Evolutionary conservation across 169 alveolate genomes (phyloP).

Genomic region (Eimeria brunetti): DNA sequence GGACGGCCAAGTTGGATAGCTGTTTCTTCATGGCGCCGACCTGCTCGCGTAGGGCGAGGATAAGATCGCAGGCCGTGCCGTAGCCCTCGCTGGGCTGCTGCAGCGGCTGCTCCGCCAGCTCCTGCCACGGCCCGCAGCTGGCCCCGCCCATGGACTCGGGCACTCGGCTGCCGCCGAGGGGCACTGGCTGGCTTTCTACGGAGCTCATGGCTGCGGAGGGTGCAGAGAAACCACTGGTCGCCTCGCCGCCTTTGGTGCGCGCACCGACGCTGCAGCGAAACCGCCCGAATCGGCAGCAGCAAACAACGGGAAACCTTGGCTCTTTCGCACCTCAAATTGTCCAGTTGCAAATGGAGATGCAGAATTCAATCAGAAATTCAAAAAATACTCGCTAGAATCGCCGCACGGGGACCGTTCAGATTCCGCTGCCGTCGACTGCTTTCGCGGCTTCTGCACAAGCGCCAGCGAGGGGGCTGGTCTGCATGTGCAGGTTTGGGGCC

Average conservation of each 20-base stretch:
- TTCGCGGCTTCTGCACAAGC: not conserved
- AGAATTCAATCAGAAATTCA: not conserved
- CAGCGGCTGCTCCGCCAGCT: slow-evolving; percentile 42
- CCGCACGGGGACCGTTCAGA: not conserved
- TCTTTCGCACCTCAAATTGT: not conserved
- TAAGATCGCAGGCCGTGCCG: slow-evolving; percentile 68
- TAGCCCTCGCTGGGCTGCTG: slow-evolving; percentile 57
- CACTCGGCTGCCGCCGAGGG: slow-evolving; percentile 68
- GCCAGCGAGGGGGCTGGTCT: not conserved
- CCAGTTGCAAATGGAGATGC: not conserved
- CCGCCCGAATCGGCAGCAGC: not conserved
- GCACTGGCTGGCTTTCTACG: slow-evolving; percentile 48
- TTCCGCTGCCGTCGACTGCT: slow-evolving; percentile 4
- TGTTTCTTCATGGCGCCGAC: slow-evolving; percentile 65
- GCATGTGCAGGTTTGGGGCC: not conserved
- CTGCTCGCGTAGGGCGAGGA: slow-evolving; percentile 35
- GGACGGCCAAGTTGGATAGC: slow-evolving; percentile 40
- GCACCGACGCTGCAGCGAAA: not conserved
- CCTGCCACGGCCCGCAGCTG: slow-evolving; percentile 33
- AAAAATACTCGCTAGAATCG: not conserved
- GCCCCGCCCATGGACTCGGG: slow-evolving; percentile 78
- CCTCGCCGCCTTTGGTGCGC: slow-evolving; percentile 9
- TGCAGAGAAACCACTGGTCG: not conserved
- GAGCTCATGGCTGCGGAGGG: not conserved
- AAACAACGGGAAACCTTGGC: not conserved